Base-by-base conservation (phyloP, 2,329 filamentous ascomycete species). In the Hypoxylon sp. region DNA sequence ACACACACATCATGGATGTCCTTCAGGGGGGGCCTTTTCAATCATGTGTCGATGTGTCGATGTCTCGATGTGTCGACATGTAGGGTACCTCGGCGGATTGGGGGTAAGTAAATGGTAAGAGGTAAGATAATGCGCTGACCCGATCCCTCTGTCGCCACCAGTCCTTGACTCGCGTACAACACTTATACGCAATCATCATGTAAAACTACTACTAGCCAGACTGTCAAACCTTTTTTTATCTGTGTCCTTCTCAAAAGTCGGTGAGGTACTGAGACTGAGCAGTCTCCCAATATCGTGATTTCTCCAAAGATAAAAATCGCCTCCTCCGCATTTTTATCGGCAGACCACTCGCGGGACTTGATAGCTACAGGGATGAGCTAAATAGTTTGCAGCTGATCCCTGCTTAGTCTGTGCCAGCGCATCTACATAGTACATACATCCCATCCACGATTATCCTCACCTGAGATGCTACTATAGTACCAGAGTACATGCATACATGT, bases 321-420 rank as follows among this genome's bases (percentile, higher is more conserved):
- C 52, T 50, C 50, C 64, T 67, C 64, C 64, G 64, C 62, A 62
- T 32, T 59, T 62, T 56, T 60, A 64, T 58, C 53, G 44, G 54
- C 64, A 64, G 56, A 55, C 60, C 58, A 62, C 47, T 62, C 55
- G 58, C 61, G 61, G 57, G 60, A 64, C 57, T 64, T 59, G 52
- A 56, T 56, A 20, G 24, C 17, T 62, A 44, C 64, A 67, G 64
- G 64, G 64, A 59, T 67, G 43, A 56, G 51, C 41, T 67, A 54
- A 62, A 67, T 67, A 67, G 64, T 62, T 67, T 67, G 64, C 64
- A 67, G 64, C 50, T 59, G 13, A 67, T 43, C 64, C 64, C 61
- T 64, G 64, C 26, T 54, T 53, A 34, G 55, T 53, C 41, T 62
- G 6, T 67, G 64, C 64, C 64, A 67, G 52, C 64, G 43, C 64